Evolutionary conservation across 371 early-diverging fungal species (phyloP).

Genomic region (Entomophthora muscae): DNA sequence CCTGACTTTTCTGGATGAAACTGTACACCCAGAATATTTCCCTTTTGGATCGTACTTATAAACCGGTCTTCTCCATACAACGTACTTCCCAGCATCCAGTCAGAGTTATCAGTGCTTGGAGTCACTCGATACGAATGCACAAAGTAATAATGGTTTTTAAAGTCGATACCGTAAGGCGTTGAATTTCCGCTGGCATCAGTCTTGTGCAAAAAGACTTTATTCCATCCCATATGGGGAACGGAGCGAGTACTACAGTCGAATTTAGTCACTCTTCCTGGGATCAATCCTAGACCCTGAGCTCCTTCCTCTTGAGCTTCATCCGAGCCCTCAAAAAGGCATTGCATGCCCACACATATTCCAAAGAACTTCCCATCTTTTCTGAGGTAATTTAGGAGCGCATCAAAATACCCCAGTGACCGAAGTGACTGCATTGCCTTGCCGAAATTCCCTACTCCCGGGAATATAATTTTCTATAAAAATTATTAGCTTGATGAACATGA

Average conservation of each 20-base stretch:
- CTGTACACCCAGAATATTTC: conserved; percentile 86
- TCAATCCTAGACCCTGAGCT: conserved; percentile 68
- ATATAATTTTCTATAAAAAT: conserved; percentile 67
- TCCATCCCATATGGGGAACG: conserved; percentile 99
- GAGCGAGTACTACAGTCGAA: conserved; percentile 52
- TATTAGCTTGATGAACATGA: no score
- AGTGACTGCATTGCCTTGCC: conserved; percentile 78
- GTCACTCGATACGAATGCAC: conserved; percentile 89
- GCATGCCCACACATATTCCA: conserved; percentile 98
- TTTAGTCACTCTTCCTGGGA: conserved; percentile 47
- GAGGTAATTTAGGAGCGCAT: conserved; percentile 68
- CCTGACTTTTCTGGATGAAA: conserved; percentile 98
- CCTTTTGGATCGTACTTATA: conserved; percentile 60
- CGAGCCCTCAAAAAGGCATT: conserved; percentile 79
- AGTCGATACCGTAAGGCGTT: conserved; percentile 22
- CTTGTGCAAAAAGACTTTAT: conserved; percentile 27
- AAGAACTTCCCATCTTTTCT: conserved; percentile 74
- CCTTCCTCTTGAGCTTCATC: conserved; percentile 52
- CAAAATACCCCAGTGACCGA: conserved; percentile 47
- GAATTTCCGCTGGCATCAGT: conserved; percentile 13
- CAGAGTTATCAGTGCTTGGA: conserved; percentile 26
- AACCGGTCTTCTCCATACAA: conserved; percentile 76
- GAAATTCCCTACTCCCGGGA: conserved; percentile 96
- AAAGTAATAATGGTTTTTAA: conserved; percentile 67
- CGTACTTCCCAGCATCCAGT: conserved; percentile 44